Base-by-base conservation (phyloP, 2,329 filamentous ascomycete genomes). In the Phialophora chinensis region DNA sequence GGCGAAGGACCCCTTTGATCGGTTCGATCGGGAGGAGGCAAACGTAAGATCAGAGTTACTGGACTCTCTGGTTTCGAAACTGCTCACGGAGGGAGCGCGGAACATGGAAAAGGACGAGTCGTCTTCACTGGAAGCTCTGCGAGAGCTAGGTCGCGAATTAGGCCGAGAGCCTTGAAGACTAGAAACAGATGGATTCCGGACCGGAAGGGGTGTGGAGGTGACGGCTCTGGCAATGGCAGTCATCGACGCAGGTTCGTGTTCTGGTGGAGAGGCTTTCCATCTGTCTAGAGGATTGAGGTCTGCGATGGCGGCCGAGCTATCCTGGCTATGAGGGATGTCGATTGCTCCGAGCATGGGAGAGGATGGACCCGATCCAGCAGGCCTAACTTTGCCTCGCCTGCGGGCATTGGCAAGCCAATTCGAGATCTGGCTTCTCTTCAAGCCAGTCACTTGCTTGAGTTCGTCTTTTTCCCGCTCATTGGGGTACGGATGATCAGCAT, bases 321-420 rank as follows among this genome's bases (percentile, higher is more conserved):
- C 66, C 6, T 17, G 35, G 38, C 55, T 55, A 17, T 64, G 60
- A 11, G 92, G 91, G 63, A 96, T 93, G 69, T 93, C 88, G 68
- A 96, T 89, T 4, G 89, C 87, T 29, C 87, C 85, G 54, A 89
- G 80, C 71, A 89, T 87, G 0, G 92, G 91, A 4, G 91, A 93
- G 20, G 85, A 87, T 33, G 87, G 88, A 69, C 89, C 85, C 12
- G 70, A 73, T 23, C 42, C 59, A 1, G 73, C 67, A 65, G 86
- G 83, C 56, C 88, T 87, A 62, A 90, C 88, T 80, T 96, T 97
- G 73, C 91, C 89, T 69, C 93, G 86, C 64, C 93, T 87, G 52
- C 93, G 88, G 65, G 92, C 92, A 77, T 97, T 97, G 66, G 93
- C 93, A 55, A 97, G 87, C 93, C 93, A 97, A 76, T 96, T 96